Conservation (phyloP, 768 basidiomycete species). For the Termitomyces sp. region DNA sequence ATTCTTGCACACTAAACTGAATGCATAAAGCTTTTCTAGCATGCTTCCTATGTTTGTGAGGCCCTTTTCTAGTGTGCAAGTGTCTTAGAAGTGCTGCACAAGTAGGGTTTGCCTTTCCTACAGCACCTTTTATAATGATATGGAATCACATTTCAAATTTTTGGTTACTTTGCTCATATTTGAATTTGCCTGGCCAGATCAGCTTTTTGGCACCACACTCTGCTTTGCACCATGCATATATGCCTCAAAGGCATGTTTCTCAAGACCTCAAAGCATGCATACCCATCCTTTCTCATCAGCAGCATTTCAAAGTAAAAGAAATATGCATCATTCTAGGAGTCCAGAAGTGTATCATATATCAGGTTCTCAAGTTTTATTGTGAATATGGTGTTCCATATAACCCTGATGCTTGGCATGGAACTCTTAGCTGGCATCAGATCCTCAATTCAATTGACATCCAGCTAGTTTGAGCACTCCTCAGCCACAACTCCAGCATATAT, state of each 20-base stretch:
- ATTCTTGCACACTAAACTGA: no score
- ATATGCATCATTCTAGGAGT: constrained; percentile 21
- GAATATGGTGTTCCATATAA: neutral
- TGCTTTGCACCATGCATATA: no score
- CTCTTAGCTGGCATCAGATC: neutral
- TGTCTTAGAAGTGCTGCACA: no score
- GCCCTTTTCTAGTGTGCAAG: no score
- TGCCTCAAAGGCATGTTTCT: neutral
- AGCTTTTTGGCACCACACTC: no score
- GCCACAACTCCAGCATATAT: neutral
- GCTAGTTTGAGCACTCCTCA: neutral
- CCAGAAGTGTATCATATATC: constrained; percentile 14
- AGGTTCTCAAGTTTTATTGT: neutral
- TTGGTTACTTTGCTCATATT: no score
- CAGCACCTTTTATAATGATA: no score
- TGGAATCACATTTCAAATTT: no score
- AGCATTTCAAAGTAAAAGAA: constrained; percentile 15
- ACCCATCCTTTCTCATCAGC: constrained; percentile 14
- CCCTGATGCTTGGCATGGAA: neutral
- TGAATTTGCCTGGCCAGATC: no score
- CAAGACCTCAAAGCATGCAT: constrained; percentile 19
- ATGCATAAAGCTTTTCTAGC: no score
- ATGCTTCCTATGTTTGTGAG: no score
- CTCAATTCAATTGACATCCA: neutral
- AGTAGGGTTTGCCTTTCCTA: no score